phyloP scores from a whole-genome alignment of 2,329 filamentous ascomycete species.

The Drechslerella dactyloides region DNA sequence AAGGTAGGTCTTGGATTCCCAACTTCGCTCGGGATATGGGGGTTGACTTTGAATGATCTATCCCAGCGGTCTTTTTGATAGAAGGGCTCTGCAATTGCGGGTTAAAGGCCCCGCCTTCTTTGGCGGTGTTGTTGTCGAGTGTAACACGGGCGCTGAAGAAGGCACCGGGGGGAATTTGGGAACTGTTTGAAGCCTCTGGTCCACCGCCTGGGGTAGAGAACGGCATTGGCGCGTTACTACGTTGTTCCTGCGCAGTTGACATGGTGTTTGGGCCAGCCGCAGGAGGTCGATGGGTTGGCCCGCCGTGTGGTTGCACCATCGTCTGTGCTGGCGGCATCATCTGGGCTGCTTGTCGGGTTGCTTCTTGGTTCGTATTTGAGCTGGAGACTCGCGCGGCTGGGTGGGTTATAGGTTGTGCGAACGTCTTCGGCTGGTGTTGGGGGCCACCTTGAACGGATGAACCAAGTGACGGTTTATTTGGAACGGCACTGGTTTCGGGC shows the following conservation, averaged over 20 bases:
- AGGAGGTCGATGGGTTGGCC: conserved; percentile 17
- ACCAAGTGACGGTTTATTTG: background rate
- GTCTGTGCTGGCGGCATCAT: conserved; percentile 18
- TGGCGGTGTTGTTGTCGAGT: conserved; percentile 49
- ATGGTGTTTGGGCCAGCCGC: conserved; percentile 2
- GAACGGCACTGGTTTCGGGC: conserved; percentile 4
- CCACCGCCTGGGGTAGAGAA: conserved; percentile 40
- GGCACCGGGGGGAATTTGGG: conserved; percentile 51
- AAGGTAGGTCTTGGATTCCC: conserved; percentile 43
- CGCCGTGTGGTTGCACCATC: conserved; percentile 8
- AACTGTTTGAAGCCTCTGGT: conserved; percentile 33
- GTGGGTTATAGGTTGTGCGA: conserved; percentile 6
- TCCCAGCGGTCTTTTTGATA: conserved; percentile 54
- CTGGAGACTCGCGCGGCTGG: conserved; percentile 2
- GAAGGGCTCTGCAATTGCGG: conserved; percentile 53
- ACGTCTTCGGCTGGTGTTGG: conserved; percentile 13
- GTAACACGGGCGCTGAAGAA: conserved; percentile 54
- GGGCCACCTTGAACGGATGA: background rate
- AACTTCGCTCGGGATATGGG: conserved; percentile 53
- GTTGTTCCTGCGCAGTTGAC: conserved; percentile 19
- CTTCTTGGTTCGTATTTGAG: conserved; percentile 20
- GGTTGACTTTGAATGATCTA: conserved; percentile 55
- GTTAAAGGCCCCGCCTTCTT: conserved; percentile 52
- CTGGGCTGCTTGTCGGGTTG: conserved; percentile 41
- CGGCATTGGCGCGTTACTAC: conserved; percentile 20